Conservation (phyloP, 169 alveolate species). For the Babesia gibsoni region DNA sequence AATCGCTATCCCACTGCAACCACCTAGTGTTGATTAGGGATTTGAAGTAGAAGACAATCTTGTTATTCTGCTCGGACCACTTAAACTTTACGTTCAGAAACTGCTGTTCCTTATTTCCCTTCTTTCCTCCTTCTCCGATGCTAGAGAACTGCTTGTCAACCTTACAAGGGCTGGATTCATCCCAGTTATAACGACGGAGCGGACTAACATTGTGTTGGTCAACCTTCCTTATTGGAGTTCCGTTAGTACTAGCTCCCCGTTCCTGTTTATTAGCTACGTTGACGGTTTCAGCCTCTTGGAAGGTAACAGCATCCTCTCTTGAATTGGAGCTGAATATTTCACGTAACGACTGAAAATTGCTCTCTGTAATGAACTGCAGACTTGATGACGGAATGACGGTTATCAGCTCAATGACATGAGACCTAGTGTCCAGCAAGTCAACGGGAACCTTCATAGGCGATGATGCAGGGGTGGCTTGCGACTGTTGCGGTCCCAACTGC, state of each 20-base stretch:
- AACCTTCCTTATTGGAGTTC: not conserved
- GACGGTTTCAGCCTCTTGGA: not conserved
- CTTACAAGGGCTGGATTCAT: too few species aligned
- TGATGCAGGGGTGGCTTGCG: not conserved
- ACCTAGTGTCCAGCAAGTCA: not conserved
- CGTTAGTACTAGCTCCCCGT: not conserved
- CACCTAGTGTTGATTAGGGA: constrained; percentile 34
- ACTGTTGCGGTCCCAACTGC: not conserved
- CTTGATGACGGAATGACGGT: not conserved
- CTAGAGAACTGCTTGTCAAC: not conserved
- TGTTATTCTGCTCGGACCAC: constrained; percentile 56
- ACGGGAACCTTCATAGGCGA: not conserved
- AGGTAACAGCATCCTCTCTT: not conserved
- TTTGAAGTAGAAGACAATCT: constrained; percentile 45
- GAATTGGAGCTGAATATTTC: not conserved
- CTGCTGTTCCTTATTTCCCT: not conserved
- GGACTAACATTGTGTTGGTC: too few species aligned
- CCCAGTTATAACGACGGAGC: too few species aligned
- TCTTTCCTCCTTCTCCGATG: not conserved
- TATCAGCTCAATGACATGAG: not conserved
- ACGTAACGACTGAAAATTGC: not conserved
- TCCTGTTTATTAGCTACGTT: not conserved
- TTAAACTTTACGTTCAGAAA: constrained; percentile 3
- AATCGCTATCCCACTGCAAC: constrained; percentile 42
- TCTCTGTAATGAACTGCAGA: not conserved